Evolutionary conservation across 441 rosid genomes (phyloP), one percentile per base, ranked within the genome.

Genomic region (Capsella rubella): DNA sequence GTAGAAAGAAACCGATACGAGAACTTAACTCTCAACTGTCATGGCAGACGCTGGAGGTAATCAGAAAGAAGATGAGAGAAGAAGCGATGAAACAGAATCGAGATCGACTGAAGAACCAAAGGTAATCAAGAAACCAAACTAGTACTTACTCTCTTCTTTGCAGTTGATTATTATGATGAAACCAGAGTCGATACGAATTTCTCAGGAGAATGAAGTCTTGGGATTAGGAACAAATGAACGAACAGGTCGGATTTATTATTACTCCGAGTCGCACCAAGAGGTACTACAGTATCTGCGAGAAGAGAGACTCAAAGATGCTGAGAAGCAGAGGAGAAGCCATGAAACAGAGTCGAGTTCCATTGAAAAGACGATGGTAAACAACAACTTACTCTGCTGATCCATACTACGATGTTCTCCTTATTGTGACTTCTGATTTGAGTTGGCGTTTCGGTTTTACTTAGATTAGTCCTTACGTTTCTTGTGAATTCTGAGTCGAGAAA

Each of bases 401-500:
- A 43, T 14, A 15, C 7, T 14, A 5, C 6, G 18, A n/a, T 45
- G 25, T 52, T 18, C 25, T 21, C 2, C 35, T 5, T 51, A 37
- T 10, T 51, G 8, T 13, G 50, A 66, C n/a, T 67, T 12, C 18
- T 5, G 3, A 45, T 14, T 14, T 45, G 49, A 45, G 5, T 45
- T 13, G 49, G 49, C 16, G 16, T 14, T 43, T 14, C 3, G 16
- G 6, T 21, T 45, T 43, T 43, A 31, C 14, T 12, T 13, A 42
- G 46, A 42, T 42, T 42, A 6, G 46, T 42, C 47, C 16, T 43
- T 43, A 43, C 47, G 14, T 13, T 13, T 45, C 49, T 45, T 43
- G 49, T 43, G 16, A 14, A 43, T 43, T 43, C 40, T 53, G 58
- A 49, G 59, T 70, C 65, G 58, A 70, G 12, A 65, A 34, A 65